Evolutionary conservation across 139 green algal genomes (phyloP).

Genomic region (Ettlia oleoabundans): DNA sequence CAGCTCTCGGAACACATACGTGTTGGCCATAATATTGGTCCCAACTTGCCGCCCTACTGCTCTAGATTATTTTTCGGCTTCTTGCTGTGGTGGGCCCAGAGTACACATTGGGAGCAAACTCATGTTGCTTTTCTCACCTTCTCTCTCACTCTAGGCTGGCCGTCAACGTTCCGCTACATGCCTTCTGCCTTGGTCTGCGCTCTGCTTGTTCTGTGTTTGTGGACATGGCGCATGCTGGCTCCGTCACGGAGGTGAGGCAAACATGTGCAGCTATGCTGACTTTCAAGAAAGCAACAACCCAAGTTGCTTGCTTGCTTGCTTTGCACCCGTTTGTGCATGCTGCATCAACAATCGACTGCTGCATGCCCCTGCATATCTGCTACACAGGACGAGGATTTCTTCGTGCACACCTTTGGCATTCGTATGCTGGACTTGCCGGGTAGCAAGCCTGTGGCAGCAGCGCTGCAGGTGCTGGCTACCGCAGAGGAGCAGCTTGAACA

Average conservation of each 20-base stretch:
- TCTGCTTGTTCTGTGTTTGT: conserved; percentile 60
- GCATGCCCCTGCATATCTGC: neutral
- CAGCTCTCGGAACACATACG: too few species aligned
- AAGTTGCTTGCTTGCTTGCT: too few species aligned
- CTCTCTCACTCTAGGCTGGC: conserved; percentile 41
- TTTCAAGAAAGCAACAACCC: neutral
- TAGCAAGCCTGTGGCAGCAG: conserved; percentile 7
- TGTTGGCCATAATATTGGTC: too few species aligned
- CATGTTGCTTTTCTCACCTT: too few species aligned
- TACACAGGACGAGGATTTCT: conserved; percentile 63
- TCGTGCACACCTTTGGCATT: conserved; percentile 60
- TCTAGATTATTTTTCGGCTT: neutral
- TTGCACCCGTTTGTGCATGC: too few species aligned
- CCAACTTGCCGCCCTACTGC: too few species aligned
- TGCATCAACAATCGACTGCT: neutral
- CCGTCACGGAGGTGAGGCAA: conserved; percentile 73
- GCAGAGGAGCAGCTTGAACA: conserved; percentile 27
- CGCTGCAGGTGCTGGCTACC: conserved; percentile 31
- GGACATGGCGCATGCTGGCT: conserved; percentile 53
- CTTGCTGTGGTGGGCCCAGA: neutral
- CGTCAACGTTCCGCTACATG: conserved; percentile 56
- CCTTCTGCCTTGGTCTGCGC: conserved; percentile 70
- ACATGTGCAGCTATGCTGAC: neutral
- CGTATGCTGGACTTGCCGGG: conserved; percentile 41
- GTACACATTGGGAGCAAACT: too few species aligned